Base-by-base conservation (phyloP, 495 filamentous ascomycete species). In the Trichoderma orchidacearum region DNA sequence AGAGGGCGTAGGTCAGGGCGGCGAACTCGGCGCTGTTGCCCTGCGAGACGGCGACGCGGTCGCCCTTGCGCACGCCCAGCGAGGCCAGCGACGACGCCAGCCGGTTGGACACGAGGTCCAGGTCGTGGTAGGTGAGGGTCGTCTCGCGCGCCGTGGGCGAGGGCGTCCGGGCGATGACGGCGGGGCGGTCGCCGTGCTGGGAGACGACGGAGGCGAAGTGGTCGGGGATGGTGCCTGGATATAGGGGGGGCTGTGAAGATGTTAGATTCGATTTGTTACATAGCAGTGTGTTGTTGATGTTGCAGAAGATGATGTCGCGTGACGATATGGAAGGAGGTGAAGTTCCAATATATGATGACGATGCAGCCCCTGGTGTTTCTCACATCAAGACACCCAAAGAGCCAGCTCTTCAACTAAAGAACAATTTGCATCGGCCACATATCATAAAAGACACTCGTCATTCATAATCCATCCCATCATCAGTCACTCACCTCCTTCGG, bases 21-120 rank as follows among this genome's bases (percentile, higher is more conserved):
- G 86, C 87, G 64, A 84, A 90, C 70, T 95, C 90, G 64, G 86
- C 73, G 29, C 80, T 84, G 63, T 96, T 98, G 1, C 93, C 91
- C 18, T 96, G 68, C 61, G 84, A 88, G 13, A 96, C 86, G 8
- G 85, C 90, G 11, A 96, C 87, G 23, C 90, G 76, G 61, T 94
- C 88, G 2, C 90, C 91, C 63, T 89, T 95, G 59, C 73, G 75
- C 1, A 96, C 89, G 1, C 90, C 90, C 1, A 84, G 72, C 0
- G 82, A 83, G 30, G 79, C 68, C 13, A 96, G 68, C 0, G 90
- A 90, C 27, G 80, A 74, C 0, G 91, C 87, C 21, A 98, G 74
- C 0, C 77, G 72, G 72, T 89, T 92, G 62, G 90, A 95, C 52
- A 80, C 77, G 5, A 71, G 67, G 65, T 96, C 86, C 11, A 98